Evolutionary conservation across 2,329 filamentous ascomycete genomes (phyloP).

Genomic region (Arachnomyces sp.): DNA sequence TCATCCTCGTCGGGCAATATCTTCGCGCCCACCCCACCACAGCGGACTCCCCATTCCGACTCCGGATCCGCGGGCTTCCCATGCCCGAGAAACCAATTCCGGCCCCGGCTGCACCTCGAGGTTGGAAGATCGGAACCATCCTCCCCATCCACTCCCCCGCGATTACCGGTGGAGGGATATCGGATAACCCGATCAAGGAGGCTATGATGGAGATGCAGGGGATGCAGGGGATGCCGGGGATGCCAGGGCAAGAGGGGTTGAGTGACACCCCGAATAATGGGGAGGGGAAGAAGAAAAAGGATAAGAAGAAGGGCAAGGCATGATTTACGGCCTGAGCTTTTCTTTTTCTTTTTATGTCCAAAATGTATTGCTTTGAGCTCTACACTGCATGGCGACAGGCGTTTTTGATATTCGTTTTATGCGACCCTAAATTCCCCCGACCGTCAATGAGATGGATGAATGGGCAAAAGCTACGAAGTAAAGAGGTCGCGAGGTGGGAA

Average conservation of each 20-base stretch:
- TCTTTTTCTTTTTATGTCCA: constrained; percentile 11
- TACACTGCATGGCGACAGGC: constrained; percentile 33
- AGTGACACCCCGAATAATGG: constrained; percentile 43
- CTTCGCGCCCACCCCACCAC: constrained; percentile 70
- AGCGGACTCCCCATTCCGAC: constrained; percentile 58
- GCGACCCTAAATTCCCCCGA: not conserved
- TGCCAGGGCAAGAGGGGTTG: constrained; percentile 23
- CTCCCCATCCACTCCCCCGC: constrained; percentile 82
- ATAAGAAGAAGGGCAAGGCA: constrained; percentile 43
- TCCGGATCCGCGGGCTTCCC: constrained; percentile 66
- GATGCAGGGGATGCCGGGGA: constrained; percentile 35
- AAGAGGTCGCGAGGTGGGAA: no score
- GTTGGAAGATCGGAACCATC: constrained; percentile 82
- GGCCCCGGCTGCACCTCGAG: constrained; percentile 66
- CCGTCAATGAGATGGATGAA: no score
- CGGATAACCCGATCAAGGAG: constrained; percentile 88
- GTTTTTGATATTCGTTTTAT: constrained; percentile 18
- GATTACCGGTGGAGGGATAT: constrained; percentile 85
- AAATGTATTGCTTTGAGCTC: constrained; percentile 19
- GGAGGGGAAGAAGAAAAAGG: constrained; percentile 38
- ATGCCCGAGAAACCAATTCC: constrained; percentile 60
- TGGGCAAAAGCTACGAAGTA: no score
- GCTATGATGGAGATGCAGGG: constrained; percentile 89
- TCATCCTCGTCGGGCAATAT: constrained; percentile 68
- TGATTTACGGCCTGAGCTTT: constrained; percentile 17